Base-by-base conservation (phyloP, 2,329 filamentous ascomycete species). In the Diaporthe helianthi region DNA sequence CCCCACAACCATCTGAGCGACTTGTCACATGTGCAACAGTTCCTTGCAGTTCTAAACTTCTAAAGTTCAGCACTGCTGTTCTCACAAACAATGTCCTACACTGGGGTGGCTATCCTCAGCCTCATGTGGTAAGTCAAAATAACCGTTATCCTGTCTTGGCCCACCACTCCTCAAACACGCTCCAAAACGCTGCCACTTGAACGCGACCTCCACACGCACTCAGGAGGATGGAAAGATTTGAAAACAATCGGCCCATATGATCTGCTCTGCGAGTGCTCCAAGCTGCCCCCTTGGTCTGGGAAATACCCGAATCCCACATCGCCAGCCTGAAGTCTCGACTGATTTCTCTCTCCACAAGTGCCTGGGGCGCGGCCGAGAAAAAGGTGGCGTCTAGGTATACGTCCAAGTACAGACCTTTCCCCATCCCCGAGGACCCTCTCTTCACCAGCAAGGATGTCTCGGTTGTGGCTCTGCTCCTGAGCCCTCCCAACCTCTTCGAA, bases 371-470 rank as follows among this genome's bases (percentile, higher is more conserved):
- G 3, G 31, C 36, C 13, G 65, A 67, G 31, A 29, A 13, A n/a
- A 58, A 31, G n/a, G 24, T 67, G 31, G 29, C 52, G 3, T 49
- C 29, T 10, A 1, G n/a, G 31, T 67, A 67, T 29, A 26, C 22
- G 41, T 24, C 51, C 10, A 46, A 60, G 51, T 67, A 67, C 52
- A 15, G 58, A 17, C 65, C 65, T 0, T 67, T 49, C 15, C 65
- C 31, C 31, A 41, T 41, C 19, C 29, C 24, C 17, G 31, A 58
- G 10, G 26, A 49, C 13, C 65, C 52, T 38, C n/a, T 49, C 15
- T 67, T 41, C 22, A 67, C 52, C 31, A 67, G 29, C 52, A 49
- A 58, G 24, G 65, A 67, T 15, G 52, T 67, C 53, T 67, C 65
- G 15, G 52, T 67, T 7, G 17, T 67, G 9, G 13, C 41, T 29